Percentiles rank a stretch among this genome's conserved stretches.
These are phyloP conservation scores for Serendipita sp. DNA, from an alignment of 768 basidiomycete genomes.

Conservation along the genomic window DNA sequence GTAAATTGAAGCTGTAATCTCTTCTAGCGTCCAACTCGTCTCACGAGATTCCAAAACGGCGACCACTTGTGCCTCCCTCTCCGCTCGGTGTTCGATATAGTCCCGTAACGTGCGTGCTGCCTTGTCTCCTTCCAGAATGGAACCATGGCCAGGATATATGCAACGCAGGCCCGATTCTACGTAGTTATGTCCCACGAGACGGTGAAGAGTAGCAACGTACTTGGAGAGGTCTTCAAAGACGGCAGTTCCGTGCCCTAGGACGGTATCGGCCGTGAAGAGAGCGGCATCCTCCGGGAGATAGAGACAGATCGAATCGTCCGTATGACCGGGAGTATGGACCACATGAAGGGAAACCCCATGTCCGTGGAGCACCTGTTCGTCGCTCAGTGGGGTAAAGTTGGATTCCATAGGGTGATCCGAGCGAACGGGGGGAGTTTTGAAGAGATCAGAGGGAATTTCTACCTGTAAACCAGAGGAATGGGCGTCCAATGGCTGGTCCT, in stretches of 20 bases:
- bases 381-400: slow-evolving; percentile 40
- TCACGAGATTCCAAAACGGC: slow-evolving; percentile 24
- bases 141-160: slow-evolving; percentile 86
- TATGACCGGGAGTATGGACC: slow-evolving; percentile 82
- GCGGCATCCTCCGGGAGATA: slow-evolving; percentile 50
- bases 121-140: slow-evolving; percentile 47
- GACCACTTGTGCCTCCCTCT: slow-evolving; percentile 68
- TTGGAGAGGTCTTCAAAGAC: slow-evolving; percentile 69
- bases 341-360: slow-evolving; percentile 33
- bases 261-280: slow-evolving; percentile 80
- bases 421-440: slow-evolving; percentile 28
- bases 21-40: slow-evolving; percentile 42
- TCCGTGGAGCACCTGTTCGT: slow-evolving; percentile 35
- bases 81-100: slow-evolving; percentile 68
- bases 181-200: slow-evolving; percentile 21
- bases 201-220: slow-evolving; percentile 50
- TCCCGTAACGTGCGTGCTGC: slow-evolving; percentile 32
- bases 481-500: slow-evolving; percentile 12
- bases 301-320: slow-evolving; percentile 67
- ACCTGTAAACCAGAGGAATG: slow-evolving; percentile 10
- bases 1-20: slow-evolving; percentile 45
- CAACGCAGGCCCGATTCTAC: slow-evolving; percentile 25
- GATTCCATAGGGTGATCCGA: slow-evolving; percentile 17
- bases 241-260: slow-evolving; percentile 80
- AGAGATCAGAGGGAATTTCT: slow-evolving; percentile 25